These are phyloP conservation scores for Cyclotella sp. DNA, from an alignment of 108 stramenopile genomes.

Conservation along the genomic window DNA sequence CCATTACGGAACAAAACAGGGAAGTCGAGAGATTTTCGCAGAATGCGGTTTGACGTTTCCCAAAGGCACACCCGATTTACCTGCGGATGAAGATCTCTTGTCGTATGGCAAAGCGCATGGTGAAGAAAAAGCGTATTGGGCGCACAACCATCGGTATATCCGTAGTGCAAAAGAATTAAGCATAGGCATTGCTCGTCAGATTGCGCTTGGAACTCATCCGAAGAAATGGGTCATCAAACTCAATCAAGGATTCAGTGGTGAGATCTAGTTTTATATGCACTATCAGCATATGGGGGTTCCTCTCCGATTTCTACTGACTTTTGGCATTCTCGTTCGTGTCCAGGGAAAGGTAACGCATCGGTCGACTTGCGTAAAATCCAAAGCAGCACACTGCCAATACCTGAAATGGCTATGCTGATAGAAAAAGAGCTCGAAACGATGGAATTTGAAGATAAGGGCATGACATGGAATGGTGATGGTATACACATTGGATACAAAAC, in stretches of 20 bases:
- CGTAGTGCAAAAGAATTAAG: conserved; percentile 23
- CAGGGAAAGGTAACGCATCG: conserved; percentile 43
- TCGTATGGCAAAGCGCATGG: conserved; percentile 9
- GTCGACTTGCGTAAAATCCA: conserved; percentile 26
- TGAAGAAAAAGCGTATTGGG: conserved; percentile 29
- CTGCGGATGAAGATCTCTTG: conserved; percentile 37
- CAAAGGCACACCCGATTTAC: conserved; percentile 28
- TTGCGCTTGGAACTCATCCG: conserved; percentile 22
- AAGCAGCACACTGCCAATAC: neutral
- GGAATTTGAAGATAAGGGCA: conserved; percentile 33
- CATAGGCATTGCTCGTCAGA: conserved; percentile 38
- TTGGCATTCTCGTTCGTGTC: neutral
- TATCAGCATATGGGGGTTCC: neutral
- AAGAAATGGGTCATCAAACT: conserved; percentile 43
- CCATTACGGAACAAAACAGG: conserved; percentile 47
- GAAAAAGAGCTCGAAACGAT: conserved; percentile 31
- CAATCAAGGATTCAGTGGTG: conserved; percentile 46
- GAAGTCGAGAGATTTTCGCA: conserved; percentile 38
- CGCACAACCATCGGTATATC: conserved; percentile 34
- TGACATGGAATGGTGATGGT: conserved; percentile 23
- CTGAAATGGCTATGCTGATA: conserved; percentile 24
- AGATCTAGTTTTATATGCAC: neutral
- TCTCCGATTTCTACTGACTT: neutral
- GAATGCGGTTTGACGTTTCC: conserved; percentile 31
- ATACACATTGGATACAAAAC: conserved; percentile 28